Base-by-base conservation (phyloP, 805 yeast species). In the Lachancea lanzarotensis region DNA sequence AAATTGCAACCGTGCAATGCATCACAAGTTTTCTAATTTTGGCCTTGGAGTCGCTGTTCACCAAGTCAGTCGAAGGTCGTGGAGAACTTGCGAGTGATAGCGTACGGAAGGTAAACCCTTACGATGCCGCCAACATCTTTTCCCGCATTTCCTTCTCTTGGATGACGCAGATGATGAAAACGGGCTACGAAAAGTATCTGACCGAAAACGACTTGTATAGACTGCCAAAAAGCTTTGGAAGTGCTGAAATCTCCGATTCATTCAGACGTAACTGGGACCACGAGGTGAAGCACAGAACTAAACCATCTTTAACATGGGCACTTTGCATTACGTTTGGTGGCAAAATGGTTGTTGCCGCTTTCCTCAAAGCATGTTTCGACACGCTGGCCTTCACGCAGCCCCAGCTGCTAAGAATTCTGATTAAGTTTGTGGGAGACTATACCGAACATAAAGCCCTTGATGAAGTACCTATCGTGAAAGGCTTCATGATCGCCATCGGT, bases 371-470 rank as follows among this genome's bases (percentile, higher is more conserved):
- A 2, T 50, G 75, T 31, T 91, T 87, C 62, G 98, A 93, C 68
- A 52, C 74, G n/a, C 68, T 90, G 45, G 85, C 93, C 0, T 88
- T 85, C 59, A 72, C 75, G n/a, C 95, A 88, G 65, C 98, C 98
- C 0, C 96, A 87, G 56, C 65, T 90, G 22, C 68, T 91, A 45
- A 74, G 84, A 45, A 56, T 74, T 7, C 71, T 90, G 50, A 88
- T 90, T 52, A 60, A 68, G 43, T 80, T 74, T 53, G 82, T 80
- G 35, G 69, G 73, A 27, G 73, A 71, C 19, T 70, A 72, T 49
- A 67, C 71, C 43, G 70, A 71, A 9, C 60, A 54, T 13, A 40
- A 42, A 19, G 33, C 49, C 16, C 67, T 67, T n/a, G 67, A 65
- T 15, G 68, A 76, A 8, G 62, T 77, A 32, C 93, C 95, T 6